Evolutionary conservation across 352 stramenopile species (phyloP).

Genomic region (Globisporangium iwayamae): DNA sequence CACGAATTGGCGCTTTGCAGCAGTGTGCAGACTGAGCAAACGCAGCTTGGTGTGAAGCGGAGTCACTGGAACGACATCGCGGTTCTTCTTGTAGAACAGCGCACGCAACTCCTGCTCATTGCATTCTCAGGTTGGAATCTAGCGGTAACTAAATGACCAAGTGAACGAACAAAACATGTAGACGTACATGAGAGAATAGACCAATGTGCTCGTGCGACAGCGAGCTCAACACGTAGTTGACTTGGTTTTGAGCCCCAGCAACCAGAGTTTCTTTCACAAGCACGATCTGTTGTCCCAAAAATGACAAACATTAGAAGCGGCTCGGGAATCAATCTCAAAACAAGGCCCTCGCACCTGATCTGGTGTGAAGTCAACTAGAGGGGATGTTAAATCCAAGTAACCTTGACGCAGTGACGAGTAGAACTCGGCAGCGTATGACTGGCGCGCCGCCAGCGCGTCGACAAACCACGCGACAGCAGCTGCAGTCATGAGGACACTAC

Average conservation of each 20-base stretch:
- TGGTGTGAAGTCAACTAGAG: constrained; percentile 77
- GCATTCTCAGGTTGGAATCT: not conserved
- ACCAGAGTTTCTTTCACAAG: constrained; percentile 81
- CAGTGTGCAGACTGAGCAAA: constrained; percentile 67
- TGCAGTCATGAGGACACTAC: constrained; percentile 59
- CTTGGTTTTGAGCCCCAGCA: constrained; percentile 74
- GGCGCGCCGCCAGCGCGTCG: constrained; percentile 64
- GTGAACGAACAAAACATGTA: not conserved
- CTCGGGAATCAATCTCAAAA: not conserved
- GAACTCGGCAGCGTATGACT: constrained; percentile 85
- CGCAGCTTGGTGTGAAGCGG: constrained; percentile 74
- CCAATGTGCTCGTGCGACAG: constrained; percentile 71
- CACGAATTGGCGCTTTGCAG: constrained; percentile 63
- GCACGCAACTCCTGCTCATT: constrained; percentile 62
- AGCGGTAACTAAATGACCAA: not conserved
- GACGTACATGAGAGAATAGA: constrained; percentile 57
- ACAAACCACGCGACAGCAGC: constrained; percentile 60
- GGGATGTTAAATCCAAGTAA: constrained; percentile 77
- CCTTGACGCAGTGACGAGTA: constrained; percentile 80
- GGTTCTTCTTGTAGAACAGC: constrained; percentile 67
- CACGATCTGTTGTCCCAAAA: constrained; percentile 35
- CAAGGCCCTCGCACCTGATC: constrained; percentile 53
- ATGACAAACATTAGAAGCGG: not conserved
- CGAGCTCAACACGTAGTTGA: constrained; percentile 84
- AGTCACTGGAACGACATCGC: constrained; percentile 35